Conservation (phyloP, 306 rosid genomes). For the Geum urbanum region DNA sequence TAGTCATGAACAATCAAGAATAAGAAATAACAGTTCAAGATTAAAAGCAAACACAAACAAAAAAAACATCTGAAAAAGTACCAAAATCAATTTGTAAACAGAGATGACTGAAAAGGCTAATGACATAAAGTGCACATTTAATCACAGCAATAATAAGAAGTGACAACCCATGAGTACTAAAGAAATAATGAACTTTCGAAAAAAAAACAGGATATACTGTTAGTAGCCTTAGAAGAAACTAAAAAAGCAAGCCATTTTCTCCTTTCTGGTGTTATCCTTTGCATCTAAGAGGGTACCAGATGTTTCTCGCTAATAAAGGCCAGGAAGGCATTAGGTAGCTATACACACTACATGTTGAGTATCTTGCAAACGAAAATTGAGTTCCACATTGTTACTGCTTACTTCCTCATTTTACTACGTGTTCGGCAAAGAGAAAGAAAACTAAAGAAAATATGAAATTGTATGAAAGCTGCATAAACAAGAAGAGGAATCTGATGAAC, state of each 20-base stretch:
- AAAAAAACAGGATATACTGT: too few relatives aligned
- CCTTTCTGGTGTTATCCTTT: not conserved
- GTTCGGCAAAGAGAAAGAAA: not conserved
- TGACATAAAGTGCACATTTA: not conserved
- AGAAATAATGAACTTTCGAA: not conserved
- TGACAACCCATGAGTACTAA: not conserved
- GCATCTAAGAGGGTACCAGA: not conserved
- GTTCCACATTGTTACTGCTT: too few relatives aligned
- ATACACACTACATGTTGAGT: too few relatives aligned
- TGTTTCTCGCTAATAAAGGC: not conserved
- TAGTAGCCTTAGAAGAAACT: not conserved
- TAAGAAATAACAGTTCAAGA: not conserved
- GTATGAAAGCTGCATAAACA: not conserved
- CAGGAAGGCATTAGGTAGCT: too few relatives aligned
- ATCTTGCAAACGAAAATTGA: too few relatives aligned
- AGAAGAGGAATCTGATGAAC: conserved; percentile 20
- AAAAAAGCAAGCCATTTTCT: not conserved
- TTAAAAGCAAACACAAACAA: not conserved
- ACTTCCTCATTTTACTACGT: not conserved
- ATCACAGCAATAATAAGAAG: not conserved
- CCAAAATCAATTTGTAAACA: not conserved
- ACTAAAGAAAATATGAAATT: not conserved
- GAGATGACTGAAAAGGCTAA: not conserved
- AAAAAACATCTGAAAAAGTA: not conserved
- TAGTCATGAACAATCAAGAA: conserved; percentile 20